Conservation (phyloP, 1,284 basidiomycete genomes). For the Gymnopus androsaceus region DNA sequence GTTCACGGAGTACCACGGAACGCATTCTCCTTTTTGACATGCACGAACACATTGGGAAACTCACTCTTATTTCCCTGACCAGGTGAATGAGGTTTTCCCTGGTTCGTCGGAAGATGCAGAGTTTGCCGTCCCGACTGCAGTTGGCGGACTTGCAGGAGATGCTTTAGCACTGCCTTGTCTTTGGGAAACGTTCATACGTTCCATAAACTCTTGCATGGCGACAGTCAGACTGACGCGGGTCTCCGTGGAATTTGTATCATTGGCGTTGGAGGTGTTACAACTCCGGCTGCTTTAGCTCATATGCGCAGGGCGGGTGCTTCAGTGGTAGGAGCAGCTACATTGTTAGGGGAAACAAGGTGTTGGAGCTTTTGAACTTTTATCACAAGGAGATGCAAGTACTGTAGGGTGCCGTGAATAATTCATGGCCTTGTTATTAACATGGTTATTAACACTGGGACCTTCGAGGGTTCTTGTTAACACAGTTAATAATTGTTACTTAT, state of each 20-base stretch:
- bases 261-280: constrained; percentile 79
- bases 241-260: constrained; percentile 59
- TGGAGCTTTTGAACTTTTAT: constrained; percentile 54
- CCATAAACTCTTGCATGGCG: constrained; percentile 44
- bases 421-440: too few species aligned
- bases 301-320: constrained; percentile 73
- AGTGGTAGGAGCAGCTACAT: constrained; percentile 73
- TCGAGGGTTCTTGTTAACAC: too few species aligned
- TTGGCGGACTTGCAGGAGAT: constrained; percentile 77
- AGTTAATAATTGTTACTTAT: too few species aligned
- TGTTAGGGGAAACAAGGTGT: constrained; percentile 70
- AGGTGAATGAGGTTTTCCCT: constrained; percentile 30
- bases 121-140: constrained; percentile 60
- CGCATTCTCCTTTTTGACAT: constrained; percentile 66
- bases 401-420: too few species aligned
- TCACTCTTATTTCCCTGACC: constrained; percentile 62
- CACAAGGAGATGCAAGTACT: too few species aligned
- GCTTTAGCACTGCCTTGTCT: constrained; percentile 70
- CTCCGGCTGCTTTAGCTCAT: constrained; percentile 53
- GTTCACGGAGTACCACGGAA: constrained; percentile 21
- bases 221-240: constrained; percentile 28
- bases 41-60: constrained; percentile 78
- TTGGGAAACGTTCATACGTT: constrained; percentile 75
- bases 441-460: too few species aligned
- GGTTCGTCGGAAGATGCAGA: constrained; percentile 8